Conservation (phyloP, 179 eudicot species). For the Beta macrorhiza region DNA sequence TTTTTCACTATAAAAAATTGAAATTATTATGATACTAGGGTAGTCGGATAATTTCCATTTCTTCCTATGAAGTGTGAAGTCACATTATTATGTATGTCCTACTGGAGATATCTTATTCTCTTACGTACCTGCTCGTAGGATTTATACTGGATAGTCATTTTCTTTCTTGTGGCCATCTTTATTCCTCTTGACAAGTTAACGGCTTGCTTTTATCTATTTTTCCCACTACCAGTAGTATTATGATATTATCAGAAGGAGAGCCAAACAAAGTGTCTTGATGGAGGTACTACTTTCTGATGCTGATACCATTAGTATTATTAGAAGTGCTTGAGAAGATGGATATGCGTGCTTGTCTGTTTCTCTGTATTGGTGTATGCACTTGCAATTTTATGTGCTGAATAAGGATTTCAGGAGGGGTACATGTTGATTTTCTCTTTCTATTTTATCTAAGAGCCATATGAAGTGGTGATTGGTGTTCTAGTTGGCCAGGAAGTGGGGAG, state of each 20-base stretch:
- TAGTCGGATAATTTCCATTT: not conserved
- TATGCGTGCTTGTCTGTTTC: not conserved
- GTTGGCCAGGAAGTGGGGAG: not conserved
- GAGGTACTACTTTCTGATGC: not conserved
- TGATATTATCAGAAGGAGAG: not conserved
- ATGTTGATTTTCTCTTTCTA: not conserved
- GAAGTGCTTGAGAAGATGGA: too few species aligned
- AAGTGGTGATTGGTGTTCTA: not conserved
- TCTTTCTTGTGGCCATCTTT: not conserved
- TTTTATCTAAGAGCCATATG: not conserved
- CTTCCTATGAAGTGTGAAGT: not conserved
- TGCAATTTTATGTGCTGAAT: not conserved
- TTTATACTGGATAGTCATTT: not conserved
- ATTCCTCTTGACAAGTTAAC: not conserved
- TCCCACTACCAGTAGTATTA: not conserved
- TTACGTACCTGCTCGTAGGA: not conserved
- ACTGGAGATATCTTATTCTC: not conserved
- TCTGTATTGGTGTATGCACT: not conserved
- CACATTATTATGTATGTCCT: not conserved
- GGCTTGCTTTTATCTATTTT: too few species aligned
- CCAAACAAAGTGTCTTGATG: not conserved
- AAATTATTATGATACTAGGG: not conserved
- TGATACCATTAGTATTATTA: not conserved
- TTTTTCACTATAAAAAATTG: not conserved
- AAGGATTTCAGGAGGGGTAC: not conserved